Evolutionary conservation across 768 basidiomycete genomes (phyloP).

Genomic region (Chalciporus pseudorubinellus): DNA sequence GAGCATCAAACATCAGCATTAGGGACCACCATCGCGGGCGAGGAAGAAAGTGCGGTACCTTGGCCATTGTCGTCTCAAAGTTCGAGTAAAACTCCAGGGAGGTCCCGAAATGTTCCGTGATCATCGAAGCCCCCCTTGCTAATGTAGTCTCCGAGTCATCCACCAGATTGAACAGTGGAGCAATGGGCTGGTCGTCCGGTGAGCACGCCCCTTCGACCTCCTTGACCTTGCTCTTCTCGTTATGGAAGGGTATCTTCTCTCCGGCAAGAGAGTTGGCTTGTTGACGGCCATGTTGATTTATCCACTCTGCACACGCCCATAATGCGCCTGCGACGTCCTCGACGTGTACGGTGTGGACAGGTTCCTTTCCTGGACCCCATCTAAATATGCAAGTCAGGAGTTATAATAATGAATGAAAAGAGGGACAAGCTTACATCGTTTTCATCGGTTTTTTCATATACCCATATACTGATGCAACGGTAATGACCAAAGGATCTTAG

Average conservation of each 20-base stretch:
- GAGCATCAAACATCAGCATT: neutral
- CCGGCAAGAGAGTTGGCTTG: constrained; percentile 59
- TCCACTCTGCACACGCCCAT: constrained; percentile 80
- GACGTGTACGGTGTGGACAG: constrained; percentile 72
- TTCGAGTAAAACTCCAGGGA: constrained; percentile 79
- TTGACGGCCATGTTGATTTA: constrained; percentile 56
- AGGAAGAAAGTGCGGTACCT: constrained; percentile 39
- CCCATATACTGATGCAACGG: constrained; percentile 77
- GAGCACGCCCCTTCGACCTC: constrained; percentile 62
- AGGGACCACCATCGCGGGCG: neutral
- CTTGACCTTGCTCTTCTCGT: constrained; percentile 65
- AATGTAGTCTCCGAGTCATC: constrained; percentile 76
- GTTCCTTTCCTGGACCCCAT: constrained; percentile 77
- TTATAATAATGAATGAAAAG: neutral
- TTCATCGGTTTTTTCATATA: constrained; percentile 84
- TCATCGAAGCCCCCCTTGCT: constrained; percentile 59
- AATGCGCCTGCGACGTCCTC: constrained; percentile 76
- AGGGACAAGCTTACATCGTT: constrained; percentile 54
- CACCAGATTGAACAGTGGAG: constrained; percentile 82
- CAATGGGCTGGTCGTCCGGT: constrained; percentile 55
- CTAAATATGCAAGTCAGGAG: constrained; percentile 36
- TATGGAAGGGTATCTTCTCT: constrained; percentile 37
- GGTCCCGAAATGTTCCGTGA: constrained; percentile 73
- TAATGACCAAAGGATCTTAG: constrained; percentile 67
- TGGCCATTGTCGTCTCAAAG: constrained; percentile 63